Evolutionary conservation across 2,329 filamentous ascomycete genomes (phyloP).

Genomic region (Hawksworthiomyces lignivorus): DNA sequence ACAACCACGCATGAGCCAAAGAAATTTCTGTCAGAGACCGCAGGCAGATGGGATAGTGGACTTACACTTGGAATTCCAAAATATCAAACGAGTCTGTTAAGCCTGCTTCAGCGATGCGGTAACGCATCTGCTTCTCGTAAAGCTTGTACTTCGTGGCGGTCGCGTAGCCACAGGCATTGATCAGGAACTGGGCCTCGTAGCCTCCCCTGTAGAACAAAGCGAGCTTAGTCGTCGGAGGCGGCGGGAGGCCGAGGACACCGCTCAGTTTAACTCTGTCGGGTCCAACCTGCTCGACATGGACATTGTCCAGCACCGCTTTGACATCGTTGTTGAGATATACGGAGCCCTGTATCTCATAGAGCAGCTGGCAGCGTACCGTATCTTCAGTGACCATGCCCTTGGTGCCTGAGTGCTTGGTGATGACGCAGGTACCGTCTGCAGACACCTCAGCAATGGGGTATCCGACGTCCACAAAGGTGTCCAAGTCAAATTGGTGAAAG

Average conservation of each 20-base stretch:
- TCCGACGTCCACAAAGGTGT: slow-evolving; percentile 19
- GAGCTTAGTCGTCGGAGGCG: slow-evolving; percentile 40
- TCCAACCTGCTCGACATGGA: slow-evolving; percentile 27
- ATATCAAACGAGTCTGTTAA: too few species aligned
- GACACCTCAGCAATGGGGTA: slow-evolving; percentile 40
- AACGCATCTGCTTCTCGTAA: too few species aligned
- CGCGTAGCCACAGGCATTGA: too few species aligned
- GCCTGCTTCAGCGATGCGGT: too few species aligned
- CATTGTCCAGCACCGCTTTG: slow-evolving; percentile 25
- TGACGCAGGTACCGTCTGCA: slow-evolving; percentile 30
- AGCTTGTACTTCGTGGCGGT: too few species aligned
- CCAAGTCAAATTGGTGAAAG: slow-evolving; percentile 23
- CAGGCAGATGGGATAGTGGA: too few species aligned
- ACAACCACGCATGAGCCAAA: too few species aligned
- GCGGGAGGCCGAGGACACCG: slow-evolving; percentile 33
- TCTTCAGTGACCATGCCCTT: slow-evolving; percentile 28
- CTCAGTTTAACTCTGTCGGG: slow-evolving; percentile 30
- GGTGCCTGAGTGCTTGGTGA: slow-evolving; percentile 24
- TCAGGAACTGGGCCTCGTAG: too few species aligned
- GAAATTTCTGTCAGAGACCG: too few species aligned
- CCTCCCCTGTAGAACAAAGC: too few species aligned
- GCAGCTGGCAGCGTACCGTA: slow-evolving; percentile 3
- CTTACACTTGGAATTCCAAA: too few species aligned
- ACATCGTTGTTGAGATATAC: slow-evolving; percentile 42
- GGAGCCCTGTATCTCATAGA: slow-evolving; percentile 16